These are phyloP conservation scores for Arthrobotrys conoides DNA, from an alignment of 2,329 filamentous ascomycete species.

Conservation along the genomic window DNA sequence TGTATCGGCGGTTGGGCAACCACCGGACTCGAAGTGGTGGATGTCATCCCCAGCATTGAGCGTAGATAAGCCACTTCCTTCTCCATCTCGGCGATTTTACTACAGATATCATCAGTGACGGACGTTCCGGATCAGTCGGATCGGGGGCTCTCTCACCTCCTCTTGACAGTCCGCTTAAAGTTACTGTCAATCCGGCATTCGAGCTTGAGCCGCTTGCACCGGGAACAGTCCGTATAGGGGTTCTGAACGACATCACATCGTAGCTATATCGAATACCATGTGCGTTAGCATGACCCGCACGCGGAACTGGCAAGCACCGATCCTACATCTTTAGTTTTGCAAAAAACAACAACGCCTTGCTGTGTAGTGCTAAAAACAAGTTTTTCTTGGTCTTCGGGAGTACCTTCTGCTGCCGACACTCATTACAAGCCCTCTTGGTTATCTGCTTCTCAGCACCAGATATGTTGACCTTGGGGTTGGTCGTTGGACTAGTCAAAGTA, in stretches of 20 bases:
- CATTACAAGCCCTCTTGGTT: conserved; percentile 85
- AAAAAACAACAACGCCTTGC: conserved; percentile 33
- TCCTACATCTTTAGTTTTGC: conserved; percentile 38
- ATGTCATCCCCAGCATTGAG: conserved; percentile 66
- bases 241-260: conserved; percentile 88
- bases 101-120: conserved; percentile 65
- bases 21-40: conserved; percentile 74
- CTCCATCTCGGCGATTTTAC: conserved; percentile 88
- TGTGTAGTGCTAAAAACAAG: conserved; percentile 1
- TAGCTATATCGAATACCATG: conserved; percentile 70
- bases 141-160: conserved; percentile 65
- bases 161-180: conserved; percentile 87
- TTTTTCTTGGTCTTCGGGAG: conserved; percentile 65
- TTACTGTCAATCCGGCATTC: conserved; percentile 89
- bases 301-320: conserved; percentile 21
- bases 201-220: conserved; percentile 83
- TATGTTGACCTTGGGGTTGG: conserved; percentile 58
- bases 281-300: conserved; percentile 15
- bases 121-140: background rate
- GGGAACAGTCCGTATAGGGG: conserved; percentile 81
- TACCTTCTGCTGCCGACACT: conserved; percentile 88
- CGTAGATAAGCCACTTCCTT: conserved; percentile 81
- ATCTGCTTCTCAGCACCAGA: conserved; percentile 70
- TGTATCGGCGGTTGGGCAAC: conserved; percentile 67
- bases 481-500: conserved; percentile 54